These are phyloP conservation scores for Cercospora zeae-maydis DNA, from an alignment of 2,329 filamentous ascomycete genomes.

Conservation along the genomic window DNA sequence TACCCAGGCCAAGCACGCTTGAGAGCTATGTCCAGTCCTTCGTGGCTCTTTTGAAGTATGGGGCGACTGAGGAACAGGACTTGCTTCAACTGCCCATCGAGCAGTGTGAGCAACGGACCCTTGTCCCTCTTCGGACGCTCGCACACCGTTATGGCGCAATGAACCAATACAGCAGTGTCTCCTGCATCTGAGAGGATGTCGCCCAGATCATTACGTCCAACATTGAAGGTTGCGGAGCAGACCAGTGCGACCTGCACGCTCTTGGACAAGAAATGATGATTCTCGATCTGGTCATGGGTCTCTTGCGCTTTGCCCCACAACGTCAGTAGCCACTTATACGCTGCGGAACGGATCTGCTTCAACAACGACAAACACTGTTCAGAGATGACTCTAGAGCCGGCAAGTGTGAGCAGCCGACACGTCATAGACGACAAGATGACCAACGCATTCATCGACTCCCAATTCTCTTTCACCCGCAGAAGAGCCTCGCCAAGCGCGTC, in stretches of 20 bases:
- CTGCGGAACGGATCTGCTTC: conserved; percentile 41
- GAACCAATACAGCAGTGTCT: conserved; percentile 21
- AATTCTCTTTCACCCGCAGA: conserved; percentile 25
- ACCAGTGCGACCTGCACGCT: conserved; percentile 55
- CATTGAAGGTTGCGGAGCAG: conserved; percentile 50
- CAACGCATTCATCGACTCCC: conserved; percentile 27
- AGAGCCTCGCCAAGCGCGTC: conserved; percentile 14
- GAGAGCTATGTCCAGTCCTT: conserved; percentile 23
- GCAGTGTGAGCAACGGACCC: not conserved
- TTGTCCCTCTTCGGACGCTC: conserved; percentile 16
- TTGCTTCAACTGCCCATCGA: conserved; percentile 14
- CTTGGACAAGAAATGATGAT: conserved; percentile 30
- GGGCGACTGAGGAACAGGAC: conserved; percentile 18
- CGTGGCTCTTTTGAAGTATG: not conserved
- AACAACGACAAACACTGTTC: conserved; percentile 34
- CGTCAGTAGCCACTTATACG: conserved; percentile 49
- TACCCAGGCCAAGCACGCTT: conserved; percentile 41
- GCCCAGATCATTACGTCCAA: conserved; percentile 19
- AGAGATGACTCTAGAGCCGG: not conserved
- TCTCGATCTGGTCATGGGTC: conserved; percentile 37
- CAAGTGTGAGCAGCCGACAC: conserved; percentile 23
- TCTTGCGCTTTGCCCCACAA: conserved; percentile 37
- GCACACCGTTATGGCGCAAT: conserved; percentile 18
- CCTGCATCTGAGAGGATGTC: conserved; percentile 16
- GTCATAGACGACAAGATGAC: conserved; percentile 22